Conservation (phyloP, 768 basidiomycete species). For the Lentinus tigrinus region DNA sequence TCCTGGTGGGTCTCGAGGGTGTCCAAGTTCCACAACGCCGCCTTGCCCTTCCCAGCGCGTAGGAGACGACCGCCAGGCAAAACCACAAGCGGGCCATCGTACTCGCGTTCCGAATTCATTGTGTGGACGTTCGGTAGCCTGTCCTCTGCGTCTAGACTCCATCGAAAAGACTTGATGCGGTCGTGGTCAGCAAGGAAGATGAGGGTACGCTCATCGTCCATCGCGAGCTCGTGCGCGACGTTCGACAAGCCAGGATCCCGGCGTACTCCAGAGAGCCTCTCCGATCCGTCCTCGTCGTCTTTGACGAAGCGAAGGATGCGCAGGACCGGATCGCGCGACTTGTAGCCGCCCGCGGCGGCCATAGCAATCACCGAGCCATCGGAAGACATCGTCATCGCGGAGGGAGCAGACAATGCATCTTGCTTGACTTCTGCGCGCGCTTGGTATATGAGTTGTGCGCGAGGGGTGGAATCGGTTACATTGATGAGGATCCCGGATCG, state of each 20-base stretch:
- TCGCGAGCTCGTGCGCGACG: slow-evolving; percentile 20
- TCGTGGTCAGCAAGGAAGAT: slow-evolving; percentile 35
- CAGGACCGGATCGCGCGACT: slow-evolving; percentile 32
- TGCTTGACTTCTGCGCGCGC: slow-evolving; percentile 33
- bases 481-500: slow-evolving; percentile 15
- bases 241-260: slow-evolving; percentile 19
- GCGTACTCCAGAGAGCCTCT: not conserved
- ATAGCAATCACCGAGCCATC: slow-evolving; percentile 28
- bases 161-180: slow-evolving; percentile 39
- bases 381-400: slow-evolving; percentile 18
- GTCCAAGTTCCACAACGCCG: slow-evolving; percentile 38
- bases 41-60: slow-evolving; percentile 33
- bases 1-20: slow-evolving; percentile 29
- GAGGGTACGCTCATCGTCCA: slow-evolving; percentile 35
- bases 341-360: slow-evolving; percentile 29
- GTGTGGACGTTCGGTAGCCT: slow-evolving; percentile 32
- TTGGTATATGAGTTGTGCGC: slow-evolving; percentile 32
- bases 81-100: slow-evolving; percentile 31
- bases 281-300: slow-evolving; percentile 3
- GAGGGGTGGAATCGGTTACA: slow-evolving; percentile 16
- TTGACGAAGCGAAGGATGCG: slow-evolving; percentile 24
- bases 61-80: slow-evolving; percentile 28
- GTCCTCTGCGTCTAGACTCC: slow-evolving; percentile 16
- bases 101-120: slow-evolving; percentile 21
- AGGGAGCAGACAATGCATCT: slow-evolving; percentile 17